Conservation (phyloP, 140 eudicot genomes). For the Senecio squalidus region DNA sequence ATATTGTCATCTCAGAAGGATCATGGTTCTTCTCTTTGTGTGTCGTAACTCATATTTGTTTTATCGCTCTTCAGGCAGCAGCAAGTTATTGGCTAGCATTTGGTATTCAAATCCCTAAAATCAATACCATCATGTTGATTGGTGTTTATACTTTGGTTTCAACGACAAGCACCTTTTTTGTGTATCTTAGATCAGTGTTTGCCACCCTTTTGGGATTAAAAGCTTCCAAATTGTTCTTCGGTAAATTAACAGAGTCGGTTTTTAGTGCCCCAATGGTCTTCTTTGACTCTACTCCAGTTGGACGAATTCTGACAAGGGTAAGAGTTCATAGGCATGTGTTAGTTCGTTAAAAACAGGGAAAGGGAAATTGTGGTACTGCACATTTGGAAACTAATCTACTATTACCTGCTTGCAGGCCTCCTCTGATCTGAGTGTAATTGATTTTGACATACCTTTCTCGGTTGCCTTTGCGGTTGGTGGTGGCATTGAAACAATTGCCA, state of each 20-base stretch:
- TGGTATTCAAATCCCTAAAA: slow-evolving; percentile 44
- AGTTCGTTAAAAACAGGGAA: no score
- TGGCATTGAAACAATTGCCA: slow-evolving; percentile 33
- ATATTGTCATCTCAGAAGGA: slow-evolving; percentile 53
- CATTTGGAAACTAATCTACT: background rate
- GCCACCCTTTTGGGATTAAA: slow-evolving; percentile 55
- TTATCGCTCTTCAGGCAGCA: slow-evolving; percentile 57
- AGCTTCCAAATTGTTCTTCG: slow-evolving; percentile 64
- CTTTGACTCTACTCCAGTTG: slow-evolving; percentile 87
- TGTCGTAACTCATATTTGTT: slow-evolving; percentile 30
- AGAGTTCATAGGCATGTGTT: background rate
- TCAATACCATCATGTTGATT: slow-evolving; percentile 37
- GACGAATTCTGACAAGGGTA: slow-evolving; percentile 79
- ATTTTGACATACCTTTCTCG: slow-evolving; percentile 60
- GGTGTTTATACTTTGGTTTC: slow-evolving; percentile 48
- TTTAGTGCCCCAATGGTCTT: slow-evolving; percentile 79
- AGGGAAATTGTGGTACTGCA: no score
- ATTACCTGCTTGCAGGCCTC: slow-evolving; percentile 49
- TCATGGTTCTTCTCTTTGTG: slow-evolving; percentile 4
- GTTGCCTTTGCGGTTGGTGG: slow-evolving; percentile 31
- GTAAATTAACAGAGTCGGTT: slow-evolving; percentile 40
- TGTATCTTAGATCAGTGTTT: slow-evolving; percentile 40
- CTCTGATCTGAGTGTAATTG: slow-evolving; percentile 70
- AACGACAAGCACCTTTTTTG: slow-evolving; percentile 41
- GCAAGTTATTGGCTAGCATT: slow-evolving; percentile 80